A percentile compares a stretch with the other conserved stretches of the same genome.
Conservation (phyloP, 139 green algal genomes). For the Edaphochlamys debaryana region DNA sequence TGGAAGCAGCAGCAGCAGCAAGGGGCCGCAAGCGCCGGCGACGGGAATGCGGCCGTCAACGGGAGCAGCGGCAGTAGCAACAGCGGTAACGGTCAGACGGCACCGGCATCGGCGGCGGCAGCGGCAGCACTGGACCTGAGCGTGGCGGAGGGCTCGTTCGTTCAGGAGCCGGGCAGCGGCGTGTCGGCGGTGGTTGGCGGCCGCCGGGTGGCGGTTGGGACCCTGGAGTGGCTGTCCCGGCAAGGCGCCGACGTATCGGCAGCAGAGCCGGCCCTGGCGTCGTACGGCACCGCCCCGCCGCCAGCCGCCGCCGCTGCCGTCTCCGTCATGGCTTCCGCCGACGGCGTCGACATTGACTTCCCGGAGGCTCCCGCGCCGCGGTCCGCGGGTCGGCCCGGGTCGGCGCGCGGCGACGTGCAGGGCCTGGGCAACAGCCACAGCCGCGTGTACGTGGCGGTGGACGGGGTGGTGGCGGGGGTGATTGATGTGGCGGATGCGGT, state of each 20-base stretch:
- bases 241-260: constrained; percentile 43
- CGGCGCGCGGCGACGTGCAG: neutral
- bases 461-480: constrained; percentile 62
- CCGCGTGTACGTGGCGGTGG: constrained; percentile 75
- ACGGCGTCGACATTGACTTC: constrained; percentile 35
- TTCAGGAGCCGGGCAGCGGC: constrained; percentile 83
- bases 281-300: constrained; percentile 10
- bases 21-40: too few relatives aligned
- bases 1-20: neutral
- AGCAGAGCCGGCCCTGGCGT: constrained; percentile 10
- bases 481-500: constrained; percentile 76
- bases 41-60: neutral
- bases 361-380: neutral
- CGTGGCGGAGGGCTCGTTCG: constrained; percentile 68
- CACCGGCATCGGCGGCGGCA: constrained; percentile 15
- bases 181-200: constrained; percentile 73
- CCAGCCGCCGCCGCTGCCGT: neutral
- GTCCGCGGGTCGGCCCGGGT: neutral
- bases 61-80: too few relatives aligned
- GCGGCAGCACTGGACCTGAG: constrained; percentile 1
- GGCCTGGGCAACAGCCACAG: constrained; percentile 67
- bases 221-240: constrained; percentile 76
- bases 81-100: too few relatives aligned
- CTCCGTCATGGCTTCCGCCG: neutral
- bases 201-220: constrained; percentile 77